Percentiles rank a stretch among this genome's conserved stretches.
These are phyloP conservation scores for Yamadazyma takamatsuzukensis DNA, from an alignment of 805 yeast genomes.

Conservation along the genomic window DNA sequence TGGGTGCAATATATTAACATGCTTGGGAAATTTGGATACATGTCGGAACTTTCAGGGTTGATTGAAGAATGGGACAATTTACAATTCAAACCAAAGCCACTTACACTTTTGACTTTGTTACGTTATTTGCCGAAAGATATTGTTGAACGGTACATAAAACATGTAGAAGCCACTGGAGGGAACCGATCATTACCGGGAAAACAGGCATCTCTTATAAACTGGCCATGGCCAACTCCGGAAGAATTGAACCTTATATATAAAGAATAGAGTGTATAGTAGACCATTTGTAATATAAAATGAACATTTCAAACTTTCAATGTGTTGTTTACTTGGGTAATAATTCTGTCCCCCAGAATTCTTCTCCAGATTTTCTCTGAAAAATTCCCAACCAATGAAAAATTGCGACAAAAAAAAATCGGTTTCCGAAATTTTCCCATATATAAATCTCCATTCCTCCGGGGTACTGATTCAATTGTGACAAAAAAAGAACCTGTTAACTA, in stretches of 20 bases:
- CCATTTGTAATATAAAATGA: no score
- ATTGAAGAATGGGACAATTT: constrained; percentile 54
- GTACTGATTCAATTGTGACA: no score
- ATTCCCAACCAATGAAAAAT: no score
- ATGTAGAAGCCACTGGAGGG: constrained; percentile 22
- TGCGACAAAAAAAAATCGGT: no score
- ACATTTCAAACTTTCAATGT: no score
- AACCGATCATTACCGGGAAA: constrained; percentile 2
- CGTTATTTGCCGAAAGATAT: constrained; percentile 32
- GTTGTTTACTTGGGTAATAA: no score
- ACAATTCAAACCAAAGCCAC: constrained; percentile 37
- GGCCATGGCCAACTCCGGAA: constrained; percentile 34
- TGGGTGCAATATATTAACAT: constrained; percentile 53
- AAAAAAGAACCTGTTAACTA: no score
- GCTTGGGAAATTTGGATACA: constrained; percentile 44
- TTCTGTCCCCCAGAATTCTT: no score
- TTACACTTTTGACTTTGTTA: constrained; percentile 39
- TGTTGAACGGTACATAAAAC: constrained; percentile 35
- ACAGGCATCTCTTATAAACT: constrained; percentile 9
- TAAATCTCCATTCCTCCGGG: constrained; percentile 8
- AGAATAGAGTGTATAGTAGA: no score
- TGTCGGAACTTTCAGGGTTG: constrained; percentile 46
- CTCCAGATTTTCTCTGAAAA: no score
- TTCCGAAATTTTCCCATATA: no score
- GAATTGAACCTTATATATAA: constrained; percentile 17